Base-by-base conservation (phyloP, 2,329 filamentous ascomycete species). In the Penicillium thymicola region DNA sequence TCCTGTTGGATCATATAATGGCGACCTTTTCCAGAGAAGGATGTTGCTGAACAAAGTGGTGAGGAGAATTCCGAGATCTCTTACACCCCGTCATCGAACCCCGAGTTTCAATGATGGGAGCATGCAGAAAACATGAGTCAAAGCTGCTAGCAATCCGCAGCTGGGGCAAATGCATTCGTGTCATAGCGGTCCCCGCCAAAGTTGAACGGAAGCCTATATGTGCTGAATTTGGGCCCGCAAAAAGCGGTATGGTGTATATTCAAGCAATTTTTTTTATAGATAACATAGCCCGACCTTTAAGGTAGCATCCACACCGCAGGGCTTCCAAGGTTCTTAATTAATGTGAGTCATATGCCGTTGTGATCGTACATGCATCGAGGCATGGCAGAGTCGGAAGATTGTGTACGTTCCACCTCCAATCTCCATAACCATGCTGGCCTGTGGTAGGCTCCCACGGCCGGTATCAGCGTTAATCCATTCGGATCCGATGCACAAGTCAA, bases 1-100 rank as follows among this genome's bases (percentile, higher is more conserved):
- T 47, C 34, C 23, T 30, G 28, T 43, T 50, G 50, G 40, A 23
- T 51, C 44, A 41, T 38, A 23, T 36, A 46, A 40, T 56, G 42
- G 51, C 32, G 40, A 45, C 55, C 11, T 25, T 44, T 51, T 56
- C 59, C 61, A 61, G 43, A 61, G 61, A 65, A 59, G 59, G 58
- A 59, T 55, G 46, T 51, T 62, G 64, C 57, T 54, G 55, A 43
- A 63, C 23, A 48, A 28, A 38, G 42, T 38, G 27, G 23, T 41
- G 43, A 25, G n/a, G 13, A 23, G 44, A 30, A 18, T 34, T 36
- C 28, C 43, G 37, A 40, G 54, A 42, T 7, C 23, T 13, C 28
- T 10, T 41, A 18, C 21, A 36, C 28, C 23, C 30, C 25, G 38
- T 57, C 30, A 32, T 32, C 46, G 28, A 49, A 10, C 27, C 41